These are phyloP conservation scores for Gliomastix tumulicola DNA, from an alignment of 2,329 filamentous ascomycete genomes.

Conservation along the genomic window DNA sequence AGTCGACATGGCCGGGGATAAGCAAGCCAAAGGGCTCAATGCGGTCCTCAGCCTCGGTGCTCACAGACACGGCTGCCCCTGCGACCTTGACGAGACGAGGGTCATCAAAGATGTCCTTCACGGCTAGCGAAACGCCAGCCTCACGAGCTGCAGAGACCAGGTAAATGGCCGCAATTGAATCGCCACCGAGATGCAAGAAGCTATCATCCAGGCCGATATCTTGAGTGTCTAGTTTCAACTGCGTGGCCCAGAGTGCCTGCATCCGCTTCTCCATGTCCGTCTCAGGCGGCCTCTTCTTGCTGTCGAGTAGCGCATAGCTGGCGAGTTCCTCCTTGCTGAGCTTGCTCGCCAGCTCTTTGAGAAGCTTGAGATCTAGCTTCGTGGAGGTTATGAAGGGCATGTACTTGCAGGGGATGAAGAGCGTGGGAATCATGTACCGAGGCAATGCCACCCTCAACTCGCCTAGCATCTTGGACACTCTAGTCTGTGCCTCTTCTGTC, in stretches of 20 bases:
- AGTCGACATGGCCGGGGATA: too few relatives aligned
- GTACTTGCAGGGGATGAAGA: constrained; percentile 9
- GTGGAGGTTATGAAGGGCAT: constrained; percentile 10
- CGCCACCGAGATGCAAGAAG: constrained; percentile 9
- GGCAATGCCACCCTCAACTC: constrained; percentile 7
- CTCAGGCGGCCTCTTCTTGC: constrained; percentile 8
- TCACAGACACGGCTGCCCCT: neutral
- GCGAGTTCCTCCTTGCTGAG: constrained; percentile 1
- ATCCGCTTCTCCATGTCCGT: constrained; percentile 12
- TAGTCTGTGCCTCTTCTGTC: constrained; percentile 4
- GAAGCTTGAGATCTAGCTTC: constrained; percentile 4
- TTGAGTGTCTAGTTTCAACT: constrained; percentile 23
- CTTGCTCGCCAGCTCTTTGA: neutral
- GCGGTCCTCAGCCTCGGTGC: too few relatives aligned
- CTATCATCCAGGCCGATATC: constrained; percentile 5
- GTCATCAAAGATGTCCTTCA: constrained; percentile 6
- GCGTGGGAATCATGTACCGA: constrained; percentile 10
- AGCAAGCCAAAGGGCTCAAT: too few relatives aligned
- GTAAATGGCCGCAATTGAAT: constrained; percentile 9
- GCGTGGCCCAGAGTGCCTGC: constrained; percentile 19
- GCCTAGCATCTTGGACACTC: constrained; percentile 8
- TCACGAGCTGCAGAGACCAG: constrained; percentile 1
- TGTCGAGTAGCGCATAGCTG: neutral
- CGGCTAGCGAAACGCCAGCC: constrained; percentile 2
- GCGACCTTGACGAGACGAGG: constrained; percentile 1